These are phyloP conservation scores for Microbotryum scabiosae DNA, from an alignment of 1,284 basidiomycete genomes.

Conservation along the genomic window DNA sequence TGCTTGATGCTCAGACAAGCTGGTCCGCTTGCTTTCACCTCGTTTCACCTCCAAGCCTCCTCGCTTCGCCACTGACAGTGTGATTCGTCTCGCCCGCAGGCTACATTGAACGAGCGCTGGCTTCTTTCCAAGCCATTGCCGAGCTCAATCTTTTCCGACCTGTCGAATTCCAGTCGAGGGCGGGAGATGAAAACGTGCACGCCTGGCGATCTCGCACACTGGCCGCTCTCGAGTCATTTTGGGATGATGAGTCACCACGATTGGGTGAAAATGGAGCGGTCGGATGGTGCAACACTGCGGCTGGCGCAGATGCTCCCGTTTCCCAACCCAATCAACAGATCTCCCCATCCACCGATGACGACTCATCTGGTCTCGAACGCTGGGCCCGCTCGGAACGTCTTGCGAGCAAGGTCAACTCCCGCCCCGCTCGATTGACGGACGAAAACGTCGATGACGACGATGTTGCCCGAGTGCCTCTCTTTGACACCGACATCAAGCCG, in stretches of 20 bases:
- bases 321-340: not conserved
- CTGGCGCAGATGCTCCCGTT: conserved; percentile 10
- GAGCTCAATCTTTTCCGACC: conserved; percentile 46
- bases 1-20: conserved; percentile 63
- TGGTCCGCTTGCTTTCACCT: conserved; percentile 48
- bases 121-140: conserved; percentile 45
- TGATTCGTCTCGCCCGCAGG: conserved; percentile 34
- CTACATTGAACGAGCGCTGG: conserved; percentile 45
- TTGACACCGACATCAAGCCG: conserved; percentile 60
- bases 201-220: conserved; percentile 26
- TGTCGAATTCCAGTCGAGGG: conserved; percentile 32
- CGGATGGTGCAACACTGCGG: conserved; percentile 40
- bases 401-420: conserved; percentile 44
- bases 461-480: conserved; percentile 70
- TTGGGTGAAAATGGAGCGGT: conserved; percentile 43
- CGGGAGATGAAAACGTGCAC: conserved; percentile 10
- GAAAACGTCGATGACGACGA: conserved; percentile 46
- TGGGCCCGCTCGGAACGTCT: conserved; percentile 60
- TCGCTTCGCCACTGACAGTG: not conserved
- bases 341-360: conserved; percentile 41
- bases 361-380: conserved; percentile 49
- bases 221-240: conserved; percentile 44
- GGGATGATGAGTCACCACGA: conserved; percentile 46
- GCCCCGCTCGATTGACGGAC: conserved; percentile 56
- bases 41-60: not conserved